A percentile compares a stretch with the other conserved stretches of the same genome.
phyloP scores from a whole-genome alignment of 495 filamentous ascomycete genomes.

The Penicillium canescens region DNA sequence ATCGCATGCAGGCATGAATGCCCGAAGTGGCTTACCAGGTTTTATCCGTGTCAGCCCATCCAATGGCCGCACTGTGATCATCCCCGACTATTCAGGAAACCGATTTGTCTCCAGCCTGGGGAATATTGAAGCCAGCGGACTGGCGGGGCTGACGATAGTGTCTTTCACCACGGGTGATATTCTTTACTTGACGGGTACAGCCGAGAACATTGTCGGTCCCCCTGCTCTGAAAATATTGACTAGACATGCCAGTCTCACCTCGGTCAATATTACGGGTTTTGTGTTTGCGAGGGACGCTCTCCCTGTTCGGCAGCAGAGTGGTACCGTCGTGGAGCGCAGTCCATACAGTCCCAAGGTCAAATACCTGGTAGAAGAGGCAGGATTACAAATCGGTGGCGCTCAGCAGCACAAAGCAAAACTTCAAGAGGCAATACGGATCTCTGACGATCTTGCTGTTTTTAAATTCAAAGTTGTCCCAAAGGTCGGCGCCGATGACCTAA shows the following conservation, averaged over 20 bases:
- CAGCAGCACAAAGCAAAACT: slow-evolving; percentile 3
- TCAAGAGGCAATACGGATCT: slow-evolving; percentile 7
- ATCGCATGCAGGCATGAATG: slow-evolving; percentile 21
- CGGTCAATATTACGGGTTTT: slow-evolving; percentile 13
- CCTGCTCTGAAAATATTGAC: slow-evolving; percentile 14
- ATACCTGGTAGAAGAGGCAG: slow-evolving; percentile 14
- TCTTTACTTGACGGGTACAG: slow-evolving; percentile 17
- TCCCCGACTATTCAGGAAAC: slow-evolving; percentile 23
- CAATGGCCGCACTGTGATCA: slow-evolving; percentile 16
- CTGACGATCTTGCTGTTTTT: slow-evolving; percentile 14
- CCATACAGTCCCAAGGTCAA: slow-evolving; percentile 22
- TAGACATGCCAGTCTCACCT: slow-evolving; percentile 13
- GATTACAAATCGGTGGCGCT: not conserved
- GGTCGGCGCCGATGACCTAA: not conserved
- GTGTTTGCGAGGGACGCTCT: slow-evolving; percentile 15
- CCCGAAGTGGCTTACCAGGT: slow-evolving; percentile 15
- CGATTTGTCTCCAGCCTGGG: slow-evolving; percentile 18
- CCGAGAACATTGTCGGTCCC: slow-evolving; percentile 12
- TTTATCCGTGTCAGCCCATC: slow-evolving; percentile 18
- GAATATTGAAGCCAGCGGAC: slow-evolving; percentile 16
- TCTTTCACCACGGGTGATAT: slow-evolving; percentile 18
- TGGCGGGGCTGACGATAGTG: slow-evolving; percentile 16
- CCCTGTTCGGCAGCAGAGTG: slow-evolving; percentile 12
- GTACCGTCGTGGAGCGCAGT: slow-evolving; percentile 16
- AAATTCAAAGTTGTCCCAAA: slow-evolving; percentile 11